Percentiles rank a stretch among this genome's conserved stretches.
phyloP scores from a whole-genome alignment of 2,329 filamentous ascomycete genomes.

The Coniella lustricola region DNA sequence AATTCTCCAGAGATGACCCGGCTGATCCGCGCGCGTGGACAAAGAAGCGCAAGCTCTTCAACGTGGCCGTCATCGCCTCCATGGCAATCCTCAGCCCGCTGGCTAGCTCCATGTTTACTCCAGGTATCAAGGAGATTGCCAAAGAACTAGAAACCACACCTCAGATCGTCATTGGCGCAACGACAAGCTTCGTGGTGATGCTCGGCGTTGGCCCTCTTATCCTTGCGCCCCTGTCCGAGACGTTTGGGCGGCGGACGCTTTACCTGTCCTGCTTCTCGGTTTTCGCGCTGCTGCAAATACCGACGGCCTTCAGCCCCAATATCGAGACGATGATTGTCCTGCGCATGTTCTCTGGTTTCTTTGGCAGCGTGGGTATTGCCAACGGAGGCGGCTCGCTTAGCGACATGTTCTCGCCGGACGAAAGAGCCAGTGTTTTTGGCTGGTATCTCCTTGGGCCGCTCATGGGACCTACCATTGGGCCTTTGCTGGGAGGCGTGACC shows the following conservation, averaged over 20 bases:
- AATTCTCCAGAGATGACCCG: conserved; percentile 7
- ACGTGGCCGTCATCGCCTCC: conserved; percentile 13
- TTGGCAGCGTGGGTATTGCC: conserved; percentile 13
- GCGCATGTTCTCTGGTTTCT: conserved; percentile 6
- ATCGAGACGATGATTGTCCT: conserved; percentile 11
- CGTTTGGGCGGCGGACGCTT: conserved; percentile 6
- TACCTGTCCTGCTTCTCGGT: conserved; percentile 10
- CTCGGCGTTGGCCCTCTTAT: conserved; percentile 10
- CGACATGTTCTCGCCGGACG: conserved; percentile 12
- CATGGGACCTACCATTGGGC: conserved; percentile 10
- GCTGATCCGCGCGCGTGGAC: conserved; percentile 9
- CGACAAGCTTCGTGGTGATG: conserved; percentile 8
- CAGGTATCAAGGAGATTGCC: conserved; percentile 9
- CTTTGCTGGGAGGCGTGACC: conserved; percentile 9
- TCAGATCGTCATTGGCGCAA: conserved; percentile 9
- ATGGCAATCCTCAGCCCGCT: conserved; percentile 14
- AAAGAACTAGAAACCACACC: conserved; percentile 5
- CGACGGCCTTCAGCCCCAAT: conserved; percentile 7
- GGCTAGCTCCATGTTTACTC: conserved; percentile 16
- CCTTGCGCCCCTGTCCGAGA: conserved; percentile 11
- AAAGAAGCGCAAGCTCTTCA: conserved; percentile 8
- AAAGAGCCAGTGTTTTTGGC: conserved; percentile 9
- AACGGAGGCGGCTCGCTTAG: conserved; percentile 13
- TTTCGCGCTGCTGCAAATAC: conserved; percentile 10
- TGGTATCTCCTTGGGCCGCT: conserved; percentile 13